Base-by-base conservation (phyloP, 805 yeast species). In the Wickerhamiella azyma region DNA sequence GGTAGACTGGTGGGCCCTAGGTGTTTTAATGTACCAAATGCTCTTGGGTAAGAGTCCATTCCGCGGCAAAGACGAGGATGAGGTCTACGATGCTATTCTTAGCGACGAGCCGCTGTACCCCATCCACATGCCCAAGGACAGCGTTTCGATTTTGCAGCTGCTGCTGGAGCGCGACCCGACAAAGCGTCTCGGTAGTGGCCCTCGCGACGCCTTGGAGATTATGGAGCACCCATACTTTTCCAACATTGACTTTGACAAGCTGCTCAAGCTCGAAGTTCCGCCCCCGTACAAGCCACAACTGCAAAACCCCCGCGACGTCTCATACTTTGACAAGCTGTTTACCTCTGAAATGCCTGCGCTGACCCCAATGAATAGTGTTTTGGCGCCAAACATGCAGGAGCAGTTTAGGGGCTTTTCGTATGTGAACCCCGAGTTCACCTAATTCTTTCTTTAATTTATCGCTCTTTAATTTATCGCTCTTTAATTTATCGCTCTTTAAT, bases 1-100 rank as follows among this genome's bases (percentile, higher is more conserved):
- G 35, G 98, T 92, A 46, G 99, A 92, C 66, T 92, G 98, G 98
- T 92, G 98, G 98, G 97, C 98, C 1, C 85, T 88, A 70, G 99
- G 99, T 48, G 97, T 92, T 26, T 71, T 92, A 52, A 69, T 92
- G 53, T 92, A 89, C 64, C 98, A 92, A 65, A 92, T 92, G 99
- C 70, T 92, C 48, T 71, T 92, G 48, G 92, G 96, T 44, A 94
- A 89, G 64, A 84, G 96, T 7, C 99, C 99, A 32, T 92, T 92
- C 67, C 81, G 89, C 54, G 98, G 99, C 53, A 96, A 88, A 54
- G 94, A 85, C 59, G 94, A 85, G 59, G 97, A 92, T 59, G 98
- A 92, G 65, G 86, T 92, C 30, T 92, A 89, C 66, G 92, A 88
- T 64, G 96, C 98, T 11, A 92, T 92, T 58, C 75, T 88, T 52